Base-by-base conservation (phyloP, 345 rosid species). In the Ailanthus altissimus region DNA sequence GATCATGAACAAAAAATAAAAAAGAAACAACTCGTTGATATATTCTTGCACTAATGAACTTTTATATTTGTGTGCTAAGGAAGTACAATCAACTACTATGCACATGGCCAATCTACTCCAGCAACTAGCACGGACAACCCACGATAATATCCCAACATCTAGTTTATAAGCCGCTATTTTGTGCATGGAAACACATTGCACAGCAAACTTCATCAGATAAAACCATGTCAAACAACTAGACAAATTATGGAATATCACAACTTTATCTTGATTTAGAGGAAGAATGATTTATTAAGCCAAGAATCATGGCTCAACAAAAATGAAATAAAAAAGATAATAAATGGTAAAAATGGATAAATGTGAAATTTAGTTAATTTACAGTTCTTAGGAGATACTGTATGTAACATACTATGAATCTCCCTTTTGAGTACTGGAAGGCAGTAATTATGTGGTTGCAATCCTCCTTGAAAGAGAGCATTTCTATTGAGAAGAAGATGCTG, bases 391-490 rank as follows among this genome's bases (percentile, higher is more conserved):
- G 51, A 36, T 13, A n/a, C 47, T 67, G 28, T 73, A 57, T 21
- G 75, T 66, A 83, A 74, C 90, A 38, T 86, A 96, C 98, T 82
- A 67, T 96, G 99, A 74, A 69, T 88, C 83, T 96, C 99, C 82
- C 99, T 90, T 86, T 92, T 93, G 61, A 96, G 97, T 49, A 96
- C 91, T 3, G 97, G 97, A 82, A 96, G 98, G 77, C 99, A 96
- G 84, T 93, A 96, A 76, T 81, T 92, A 84, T 93, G 98, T 0
- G 99, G 98, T 76, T 87, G 98, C 79, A 93, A 70, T 84, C 98
- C 99, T 75, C 99, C 97, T 85, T 92, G 92, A 86, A 96, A 96
- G 45, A 96, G 83, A 61, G 97, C 93, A 70, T 93, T 93, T 74
- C 99, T 87, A 70, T 92, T 96, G 65, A 93, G 97, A 80, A 96